A percentile compares a stretch with the other conserved stretches of the same genome.
Conservation (phyloP, 192 early-diverging fungal genomes). For the Coemansia reversa region DNA sequence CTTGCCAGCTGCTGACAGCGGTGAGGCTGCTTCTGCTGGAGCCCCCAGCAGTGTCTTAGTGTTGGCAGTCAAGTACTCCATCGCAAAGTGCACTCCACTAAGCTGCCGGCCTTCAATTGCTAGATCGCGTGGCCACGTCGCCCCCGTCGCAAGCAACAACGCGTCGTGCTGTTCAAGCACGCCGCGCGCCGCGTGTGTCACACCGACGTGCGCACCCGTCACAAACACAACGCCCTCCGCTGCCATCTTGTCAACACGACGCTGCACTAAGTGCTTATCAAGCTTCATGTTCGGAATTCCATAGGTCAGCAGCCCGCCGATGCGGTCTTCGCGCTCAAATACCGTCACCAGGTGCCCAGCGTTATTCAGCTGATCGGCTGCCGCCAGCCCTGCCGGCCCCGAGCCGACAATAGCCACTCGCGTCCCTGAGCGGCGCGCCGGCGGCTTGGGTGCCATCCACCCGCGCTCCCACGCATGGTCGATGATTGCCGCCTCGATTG, state of each 20-base stretch:
- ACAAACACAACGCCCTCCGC: slow-evolving; percentile 94
- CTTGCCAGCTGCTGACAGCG: slow-evolving; percentile 87
- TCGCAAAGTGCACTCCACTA: slow-evolving; percentile 95
- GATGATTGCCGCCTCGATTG: slow-evolving; percentile 96
- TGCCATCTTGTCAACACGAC: slow-evolving; percentile 90
- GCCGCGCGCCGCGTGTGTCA: slow-evolving; percentile 67
- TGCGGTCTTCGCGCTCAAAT: slow-evolving; percentile 95
- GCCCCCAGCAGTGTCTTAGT: slow-evolving; percentile 82
- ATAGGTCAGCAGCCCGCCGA: slow-evolving; percentile 96
- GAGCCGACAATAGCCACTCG: slow-evolving; percentile 89
- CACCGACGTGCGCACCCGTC: slow-evolving; percentile 85
- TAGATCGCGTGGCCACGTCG: slow-evolving; percentile 97
- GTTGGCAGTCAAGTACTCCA: slow-evolving; percentile 93
- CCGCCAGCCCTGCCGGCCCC: slow-evolving; percentile 92
- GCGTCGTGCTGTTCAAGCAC: slow-evolving; percentile 75
- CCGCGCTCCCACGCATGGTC: slow-evolving; percentile 96
- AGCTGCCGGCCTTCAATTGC: slow-evolving; percentile 81
- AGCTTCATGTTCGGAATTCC: slow-evolving; percentile 99
- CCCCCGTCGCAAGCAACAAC: slow-evolving; percentile 86
- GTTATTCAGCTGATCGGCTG: slow-evolving; percentile 97
- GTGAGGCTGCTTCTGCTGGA: slow-evolving; percentile 50
- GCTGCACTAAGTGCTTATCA: slow-evolving; percentile 92
- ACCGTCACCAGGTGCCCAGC: slow-evolving; percentile 94
- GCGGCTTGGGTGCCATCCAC: slow-evolving; percentile 91
- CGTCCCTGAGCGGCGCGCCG: slow-evolving; percentile 76